A percentile compares a stretch with the other conserved stretches of the same genome.
These are phyloP conservation scores for Dioszegia hungarica DNA, from an alignment of 768 basidiomycete genomes.

Conservation along the genomic window DNA sequence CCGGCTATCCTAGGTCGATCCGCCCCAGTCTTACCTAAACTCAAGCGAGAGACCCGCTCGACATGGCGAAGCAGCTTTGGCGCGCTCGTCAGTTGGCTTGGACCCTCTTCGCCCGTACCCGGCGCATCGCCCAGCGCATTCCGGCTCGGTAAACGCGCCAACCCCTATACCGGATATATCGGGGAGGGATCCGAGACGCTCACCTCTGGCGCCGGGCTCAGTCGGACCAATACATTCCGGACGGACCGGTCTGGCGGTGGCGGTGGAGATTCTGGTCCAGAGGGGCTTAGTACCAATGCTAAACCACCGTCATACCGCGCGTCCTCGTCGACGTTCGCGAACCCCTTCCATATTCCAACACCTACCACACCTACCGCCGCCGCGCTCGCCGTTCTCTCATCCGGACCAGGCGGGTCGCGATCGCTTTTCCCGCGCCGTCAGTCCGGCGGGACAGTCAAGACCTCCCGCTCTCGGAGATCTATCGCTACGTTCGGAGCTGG, in stretches of 20 bases:
- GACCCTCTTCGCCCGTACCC: background rate
- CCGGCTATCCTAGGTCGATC: conserved; percentile 2
- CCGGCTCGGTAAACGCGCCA: background rate
- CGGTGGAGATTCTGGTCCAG: too few species aligned
- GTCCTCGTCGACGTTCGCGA: too few species aligned
- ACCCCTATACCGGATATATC: too few species aligned
- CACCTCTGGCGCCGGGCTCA: background rate
- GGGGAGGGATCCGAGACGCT: conserved; percentile 1
- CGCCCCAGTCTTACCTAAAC: background rate
- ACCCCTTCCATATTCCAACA: background rate
- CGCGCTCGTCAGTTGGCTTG: background rate
- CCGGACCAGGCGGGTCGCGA: background rate
- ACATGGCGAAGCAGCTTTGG: conserved; percentile 5
- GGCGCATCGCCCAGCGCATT: background rate
- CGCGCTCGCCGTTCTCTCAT: background rate
- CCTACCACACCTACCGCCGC: background rate
- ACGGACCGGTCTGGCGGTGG: background rate
- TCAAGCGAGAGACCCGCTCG: background rate
- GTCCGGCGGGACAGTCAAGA: background rate
- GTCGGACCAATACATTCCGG: background rate
- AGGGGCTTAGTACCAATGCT: too few species aligned
- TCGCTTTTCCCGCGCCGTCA: background rate
- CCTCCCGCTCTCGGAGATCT: background rate
- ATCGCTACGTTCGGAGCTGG: conserved; percentile 1
- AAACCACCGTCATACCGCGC: too few species aligned